Evolutionary conservation across 2,329 filamentous ascomycete species (phyloP).

Genomic region (Fusarium metavorans): DNA sequence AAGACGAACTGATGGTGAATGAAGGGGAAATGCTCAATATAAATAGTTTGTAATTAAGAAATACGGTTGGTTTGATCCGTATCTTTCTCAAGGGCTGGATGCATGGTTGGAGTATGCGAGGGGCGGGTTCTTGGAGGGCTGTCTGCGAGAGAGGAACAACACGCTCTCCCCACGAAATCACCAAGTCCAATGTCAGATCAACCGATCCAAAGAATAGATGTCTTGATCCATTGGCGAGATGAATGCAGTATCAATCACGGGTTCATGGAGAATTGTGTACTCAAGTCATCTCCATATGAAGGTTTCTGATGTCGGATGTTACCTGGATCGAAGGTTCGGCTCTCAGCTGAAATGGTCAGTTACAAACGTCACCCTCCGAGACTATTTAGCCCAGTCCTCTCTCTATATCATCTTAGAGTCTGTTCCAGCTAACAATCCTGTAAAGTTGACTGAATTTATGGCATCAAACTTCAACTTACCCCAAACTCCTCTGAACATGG

Average conservation of each 20-base stretch:
- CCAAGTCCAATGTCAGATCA: neutral
- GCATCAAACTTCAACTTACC: neutral
- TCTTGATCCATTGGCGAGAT: neutral
- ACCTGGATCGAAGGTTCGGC: neutral
- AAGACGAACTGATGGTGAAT: neutral
- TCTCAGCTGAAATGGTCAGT: neutral
- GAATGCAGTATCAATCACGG: no score
- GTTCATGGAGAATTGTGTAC: no score
- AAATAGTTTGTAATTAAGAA: neutral
- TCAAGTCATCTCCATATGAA: neutral
- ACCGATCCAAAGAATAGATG: neutral
- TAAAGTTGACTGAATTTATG: neutral
- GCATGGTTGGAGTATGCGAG: neutral
- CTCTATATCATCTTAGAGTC: neutral
- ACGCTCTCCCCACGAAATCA: neutral
- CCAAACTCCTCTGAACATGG: neutral
- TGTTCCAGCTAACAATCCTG: neutral
- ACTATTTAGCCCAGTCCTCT: neutral
- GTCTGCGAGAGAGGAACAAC: neutral
- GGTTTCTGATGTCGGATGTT: neutral
- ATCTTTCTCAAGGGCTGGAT: neutral
- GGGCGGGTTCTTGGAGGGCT: neutral
- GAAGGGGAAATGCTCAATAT: neutral
- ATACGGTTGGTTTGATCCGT: neutral
- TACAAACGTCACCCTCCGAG: neutral